Evolutionary conservation across 139 green algal species (phyloP).

Genomic region (Tetraselmis striata): DNA sequence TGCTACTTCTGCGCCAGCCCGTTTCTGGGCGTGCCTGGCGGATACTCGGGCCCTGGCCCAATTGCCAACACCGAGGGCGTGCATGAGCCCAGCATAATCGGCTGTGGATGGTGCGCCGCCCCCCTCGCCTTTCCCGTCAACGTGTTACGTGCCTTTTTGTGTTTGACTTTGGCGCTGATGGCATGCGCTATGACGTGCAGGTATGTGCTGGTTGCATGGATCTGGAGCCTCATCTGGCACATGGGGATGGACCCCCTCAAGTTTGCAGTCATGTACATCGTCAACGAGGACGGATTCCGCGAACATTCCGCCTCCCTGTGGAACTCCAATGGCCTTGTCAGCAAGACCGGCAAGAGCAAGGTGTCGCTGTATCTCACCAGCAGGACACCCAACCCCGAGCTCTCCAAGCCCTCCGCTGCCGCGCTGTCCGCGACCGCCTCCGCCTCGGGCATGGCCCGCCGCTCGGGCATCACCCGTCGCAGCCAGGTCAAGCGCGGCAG

Average conservation of each 20-base stretch:
- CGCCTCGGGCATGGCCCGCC: not conserved
- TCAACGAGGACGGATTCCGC: constrained; percentile 72
- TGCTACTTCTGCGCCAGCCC: constrained; percentile 54
- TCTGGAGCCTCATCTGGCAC: constrained; percentile 75
- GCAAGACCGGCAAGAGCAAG: not conserved
- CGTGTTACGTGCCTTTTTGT: too few relatives aligned
- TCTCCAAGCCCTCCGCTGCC: not conserved
- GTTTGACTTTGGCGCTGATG: not conserved
- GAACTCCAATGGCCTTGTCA: constrained; percentile 12
- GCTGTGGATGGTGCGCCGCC: constrained; percentile 50
- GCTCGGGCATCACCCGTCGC: not conserved
- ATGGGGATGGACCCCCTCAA: constrained; percentile 67
- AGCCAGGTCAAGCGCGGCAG: not conserved
- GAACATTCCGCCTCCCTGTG: constrained; percentile 17
- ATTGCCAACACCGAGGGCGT: constrained; percentile 43
- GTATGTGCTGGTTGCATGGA: constrained; percentile 70
- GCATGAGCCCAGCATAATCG: constrained; percentile 57
- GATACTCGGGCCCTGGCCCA: constrained; percentile 34
- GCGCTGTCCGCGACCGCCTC: not conserved
- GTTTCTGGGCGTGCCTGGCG: constrained; percentile 13
- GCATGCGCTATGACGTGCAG: constrained; percentile 21
- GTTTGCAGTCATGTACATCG: constrained; percentile 56
- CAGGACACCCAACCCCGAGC: not conserved
- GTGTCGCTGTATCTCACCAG: not conserved
- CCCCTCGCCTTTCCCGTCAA: too few relatives aligned